Evolutionary conservation across 306 rosid genomes (phyloP).

Genomic region (Benincasa hispida): DNA sequence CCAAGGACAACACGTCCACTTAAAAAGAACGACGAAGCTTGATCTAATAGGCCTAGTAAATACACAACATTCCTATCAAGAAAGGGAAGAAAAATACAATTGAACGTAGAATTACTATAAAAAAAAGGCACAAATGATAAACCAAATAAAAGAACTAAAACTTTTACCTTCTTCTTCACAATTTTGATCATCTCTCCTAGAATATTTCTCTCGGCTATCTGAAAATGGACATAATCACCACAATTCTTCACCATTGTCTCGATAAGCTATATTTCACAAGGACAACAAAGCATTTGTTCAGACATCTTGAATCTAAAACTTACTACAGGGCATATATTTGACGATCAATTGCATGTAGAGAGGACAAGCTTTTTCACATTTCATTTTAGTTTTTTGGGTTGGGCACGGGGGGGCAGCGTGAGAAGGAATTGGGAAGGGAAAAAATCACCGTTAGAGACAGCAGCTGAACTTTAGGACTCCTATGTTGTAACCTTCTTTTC

Average conservation of each 20-base stretch:
- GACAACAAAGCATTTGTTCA: background rate
- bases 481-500: slow-evolving; percentile 90
- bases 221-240: slow-evolving; percentile 81
- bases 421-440: too few relatives aligned
- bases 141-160: background rate
- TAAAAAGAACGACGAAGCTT: background rate
- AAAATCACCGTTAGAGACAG: slow-evolving; percentile 70
- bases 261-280: slow-evolving; percentile 47
- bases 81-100: background rate
- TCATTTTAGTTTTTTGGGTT: too few relatives aligned
- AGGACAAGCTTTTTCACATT: background rate
- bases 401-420: too few relatives aligned
- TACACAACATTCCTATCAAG: background rate
- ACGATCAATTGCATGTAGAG: background rate
- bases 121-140: background rate
- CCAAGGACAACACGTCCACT: background rate
- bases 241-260: slow-evolving; percentile 99
- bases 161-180: slow-evolving; percentile 76
- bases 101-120: background rate
- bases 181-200: slow-evolving; percentile 92
- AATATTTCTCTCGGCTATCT: slow-evolving; percentile 78
- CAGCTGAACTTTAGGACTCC: slow-evolving; percentile 72
- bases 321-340: background rate
- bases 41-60: background rate
- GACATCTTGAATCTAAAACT: background rate